A percentile compares a stretch with the other conserved stretches of the same genome.
phyloP scores from a whole-genome alignment of 1,284 basidiomycete species.

The Boletus subluridellus region DNA sequence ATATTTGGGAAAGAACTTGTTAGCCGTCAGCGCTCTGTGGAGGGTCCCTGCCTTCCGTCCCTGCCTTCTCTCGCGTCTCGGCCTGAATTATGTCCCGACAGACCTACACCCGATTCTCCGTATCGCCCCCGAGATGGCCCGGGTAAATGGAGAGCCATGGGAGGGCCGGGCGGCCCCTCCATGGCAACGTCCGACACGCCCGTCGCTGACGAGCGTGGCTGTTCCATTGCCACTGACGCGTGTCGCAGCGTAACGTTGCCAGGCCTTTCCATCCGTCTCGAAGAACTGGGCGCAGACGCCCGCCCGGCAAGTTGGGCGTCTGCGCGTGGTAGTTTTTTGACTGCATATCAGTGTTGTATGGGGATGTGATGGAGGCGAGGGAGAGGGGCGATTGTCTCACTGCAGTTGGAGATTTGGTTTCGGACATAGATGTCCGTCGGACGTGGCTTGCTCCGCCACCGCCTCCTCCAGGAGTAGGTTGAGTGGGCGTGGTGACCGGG shows the following conservation, averaged over 20 bases:
- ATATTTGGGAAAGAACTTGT: constrained; percentile 2
- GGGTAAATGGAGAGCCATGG: constrained; percentile 31
- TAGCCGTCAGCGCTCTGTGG: constrained; percentile 26
- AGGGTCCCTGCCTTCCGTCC: constrained; percentile 30
- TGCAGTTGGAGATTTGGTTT: constrained; percentile 28
- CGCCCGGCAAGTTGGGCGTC: constrained; percentile 49
- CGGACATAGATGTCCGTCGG: constrained; percentile 30
- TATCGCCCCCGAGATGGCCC: constrained; percentile 30
- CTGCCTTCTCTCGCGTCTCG: constrained; percentile 30
- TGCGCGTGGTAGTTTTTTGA: constrained; percentile 56
- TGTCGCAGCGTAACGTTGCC: constrained; percentile 30
- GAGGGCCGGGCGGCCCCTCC: constrained; percentile 27
- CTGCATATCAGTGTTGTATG: constrained; percentile 35
- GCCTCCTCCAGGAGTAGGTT: constrained; percentile 11
- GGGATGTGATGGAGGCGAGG: constrained; percentile 33
- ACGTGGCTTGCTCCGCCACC: constrained; percentile 23
- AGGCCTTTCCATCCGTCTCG: constrained; percentile 32
- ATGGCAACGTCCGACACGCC: constrained; percentile 29
- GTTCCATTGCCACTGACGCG: constrained; percentile 21
- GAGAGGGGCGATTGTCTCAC: constrained; percentile 34
- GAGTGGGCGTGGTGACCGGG: constrained; percentile 16
- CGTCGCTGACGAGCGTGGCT: constrained; percentile 21
- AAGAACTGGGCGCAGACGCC: constrained; percentile 46
- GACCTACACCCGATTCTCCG: constrained; percentile 23
- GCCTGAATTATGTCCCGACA: constrained; percentile 14